Base-by-base conservation (phyloP, 352 stramenopile genomes). In the Phytophthora hybrid region DNA sequence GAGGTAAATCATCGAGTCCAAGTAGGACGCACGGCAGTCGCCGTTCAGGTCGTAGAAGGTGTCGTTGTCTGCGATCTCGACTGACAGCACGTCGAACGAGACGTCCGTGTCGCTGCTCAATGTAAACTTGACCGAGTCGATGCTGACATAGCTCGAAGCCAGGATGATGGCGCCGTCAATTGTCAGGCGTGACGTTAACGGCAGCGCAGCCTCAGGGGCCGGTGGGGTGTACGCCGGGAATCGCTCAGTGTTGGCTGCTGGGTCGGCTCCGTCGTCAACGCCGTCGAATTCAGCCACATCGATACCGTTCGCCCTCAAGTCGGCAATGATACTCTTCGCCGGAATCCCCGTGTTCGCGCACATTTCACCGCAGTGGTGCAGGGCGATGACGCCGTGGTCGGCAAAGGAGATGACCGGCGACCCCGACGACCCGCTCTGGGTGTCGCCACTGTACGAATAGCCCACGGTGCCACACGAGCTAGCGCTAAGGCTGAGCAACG, bases 381-480 rank as follows among this genome's bases (percentile, higher is more conserved):
- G 72, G 18, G 84, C 87, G 41, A 92, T 71, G 16, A 93, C 87
- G 16, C 81, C 81, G 67, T 92, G 74, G 65, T 91, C 83, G 0
- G 63, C 21, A 5, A 72, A 76, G 16, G 81, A 83, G 9, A 93
- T 61, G 3, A 93, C 83, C 0, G 87, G 87, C 7, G 86, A 89
- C 0, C 86, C 86, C 0, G 86, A 93, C 3, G 86, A 92, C 1
- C 86, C 86, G 9, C 69, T 81, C 18, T 93, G 76, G 2, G 86
- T 93, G 62, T 93, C 86, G 10, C 77, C 83, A 41, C 83, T 91
- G 74, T 93, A 93, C 46, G 79, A 78, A 54, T 89, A 87, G 1
- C 84, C 84, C 5, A 59, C 59, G 5, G 54, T 32, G 31, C 71
- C 58, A 31, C 86, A 93, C 1, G 80, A 86, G 18, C 60, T 69